These are phyloP conservation scores for Candida maris DNA, from an alignment of 805 yeast genomes.

Conservation along the genomic window DNA sequence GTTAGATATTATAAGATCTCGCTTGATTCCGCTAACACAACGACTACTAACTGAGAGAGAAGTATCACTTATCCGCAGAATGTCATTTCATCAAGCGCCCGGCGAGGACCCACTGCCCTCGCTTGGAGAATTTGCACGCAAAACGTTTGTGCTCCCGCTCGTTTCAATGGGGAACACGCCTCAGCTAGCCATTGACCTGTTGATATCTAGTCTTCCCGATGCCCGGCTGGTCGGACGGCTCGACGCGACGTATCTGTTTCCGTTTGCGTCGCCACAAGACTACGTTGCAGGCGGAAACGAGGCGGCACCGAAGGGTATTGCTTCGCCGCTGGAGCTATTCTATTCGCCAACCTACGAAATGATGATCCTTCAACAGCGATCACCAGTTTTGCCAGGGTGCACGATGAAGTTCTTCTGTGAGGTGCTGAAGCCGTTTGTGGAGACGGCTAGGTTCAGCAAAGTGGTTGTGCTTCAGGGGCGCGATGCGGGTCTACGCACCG, in stretches of 20 bases:
- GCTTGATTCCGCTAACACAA: too few species aligned
- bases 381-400: constrained; percentile 76
- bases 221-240: constrained; percentile 51
- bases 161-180: constrained; percentile 90
- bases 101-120: constrained; percentile 21
- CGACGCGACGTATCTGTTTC: constrained; percentile 62
- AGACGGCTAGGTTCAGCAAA: constrained; percentile 35
- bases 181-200: constrained; percentile 71
- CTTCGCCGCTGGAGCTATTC: constrained; percentile 65
- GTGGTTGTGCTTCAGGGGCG: constrained; percentile 67
- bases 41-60: too few species aligned
- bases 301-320: constrained; percentile 9
- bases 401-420: constrained; percentile 47
- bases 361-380: constrained; percentile 72
- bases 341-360: constrained; percentile 37
- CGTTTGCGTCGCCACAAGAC: constrained; percentile 82
- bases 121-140: constrained; percentile 23
- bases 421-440: constrained; percentile 48
- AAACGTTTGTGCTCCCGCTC: constrained; percentile 66
- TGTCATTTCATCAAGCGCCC: constrained; percentile 26
- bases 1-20: too few species aligned
- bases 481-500: constrained; percentile 51
- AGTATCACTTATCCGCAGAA: too few species aligned
- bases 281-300: constrained; percentile 23
- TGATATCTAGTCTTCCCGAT: constrained; percentile 55